Base-by-base conservation (phyloP, 139 green algal species). In the Pseudopediastrum boryanum region DNA sequence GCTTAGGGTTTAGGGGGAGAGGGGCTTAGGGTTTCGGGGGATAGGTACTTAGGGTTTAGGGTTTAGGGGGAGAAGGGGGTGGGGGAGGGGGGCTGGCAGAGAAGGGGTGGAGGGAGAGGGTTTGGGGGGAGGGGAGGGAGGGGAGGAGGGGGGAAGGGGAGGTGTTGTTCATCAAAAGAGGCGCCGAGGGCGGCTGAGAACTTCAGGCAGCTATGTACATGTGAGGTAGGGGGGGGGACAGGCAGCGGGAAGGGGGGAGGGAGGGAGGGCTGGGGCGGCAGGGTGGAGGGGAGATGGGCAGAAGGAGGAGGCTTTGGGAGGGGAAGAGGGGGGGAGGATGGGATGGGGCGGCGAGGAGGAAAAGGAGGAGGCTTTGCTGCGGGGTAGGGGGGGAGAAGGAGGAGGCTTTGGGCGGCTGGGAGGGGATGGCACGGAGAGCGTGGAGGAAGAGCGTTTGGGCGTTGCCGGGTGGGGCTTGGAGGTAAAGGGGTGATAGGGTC, bases 141-240 rank as follows among this genome's bases (percentile, higher is more conserved):
- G 77, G 65, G 19, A 58, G 78, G 2, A 84, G 85, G 0, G 72
- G 89, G 21, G 90, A 92, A 12, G 85, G 87, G 75, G 84, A 90
- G 59, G 86, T 88, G 56, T 51, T 94, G 19, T 92, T 90, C 56
- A 82, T 43, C 0, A 76, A 89, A 50, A 27, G 71, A 74, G 2
- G 78, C 61, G 33, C 77, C 75, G 12, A 63, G 69, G 35, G 82
- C 86, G 1, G 89, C 89, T 7, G 90, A 94, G 62, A 94, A 94
- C 82, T 94, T 92, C 81, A 72, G 90, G 13, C 80, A 84, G 69
- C 81, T 93, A 46, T 89, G 83, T 75, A 92, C 89, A 3, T 64
- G 75, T 81, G 48, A 1, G 29, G n/a, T n/a, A n/a, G n/a, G n/a
- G n/a, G 13, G 19, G 9, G 56, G 12, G 56, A 27, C 56, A 39